phyloP scores from a whole-genome alignment of 805 yeast species.

The Sugiyamaella smithiae region DNA sequence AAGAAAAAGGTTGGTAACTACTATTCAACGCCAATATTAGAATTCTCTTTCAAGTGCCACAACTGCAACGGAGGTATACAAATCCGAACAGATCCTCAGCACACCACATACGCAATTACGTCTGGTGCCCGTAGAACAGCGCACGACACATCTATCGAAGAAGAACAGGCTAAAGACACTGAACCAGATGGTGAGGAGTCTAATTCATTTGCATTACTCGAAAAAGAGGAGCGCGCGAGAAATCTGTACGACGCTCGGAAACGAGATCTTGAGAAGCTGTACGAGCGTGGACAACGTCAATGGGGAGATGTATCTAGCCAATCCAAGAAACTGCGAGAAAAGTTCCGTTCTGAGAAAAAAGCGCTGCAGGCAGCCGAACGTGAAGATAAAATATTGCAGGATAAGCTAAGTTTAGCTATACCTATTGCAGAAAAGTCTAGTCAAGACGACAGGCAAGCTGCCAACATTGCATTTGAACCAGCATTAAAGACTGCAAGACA shows the following conservation, averaged over 20 bases:
- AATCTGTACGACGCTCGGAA: constrained; percentile 10
- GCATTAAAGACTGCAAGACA: background rate
- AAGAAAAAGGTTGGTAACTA: constrained; percentile 31
- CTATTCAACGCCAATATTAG: constrained; percentile 31
- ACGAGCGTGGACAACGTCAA: constrained; percentile 17
- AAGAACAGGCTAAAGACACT: constrained; percentile 1
- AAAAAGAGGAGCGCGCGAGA: constrained; percentile 15
- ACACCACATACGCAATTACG: constrained; percentile 26
- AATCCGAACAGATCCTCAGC: constrained; percentile 35
- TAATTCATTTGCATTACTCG: constrained; percentile 24
- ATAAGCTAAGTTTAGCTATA: constrained; percentile 16
- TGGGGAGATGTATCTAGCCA: constrained; percentile 29
- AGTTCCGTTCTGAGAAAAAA: constrained; percentile 22
- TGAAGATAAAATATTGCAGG: constrained; percentile 13
- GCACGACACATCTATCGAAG: constrained; percentile 13
- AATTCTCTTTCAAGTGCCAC: constrained; percentile 31
- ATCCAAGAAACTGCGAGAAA: constrained; percentile 27
- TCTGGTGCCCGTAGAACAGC: constrained; percentile 25
- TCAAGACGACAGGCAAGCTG: constrained; percentile 8
- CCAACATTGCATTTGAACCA: background rate
- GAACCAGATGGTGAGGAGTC: background rate
- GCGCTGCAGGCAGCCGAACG: constrained; percentile 7
- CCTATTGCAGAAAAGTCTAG: constrained; percentile 10
- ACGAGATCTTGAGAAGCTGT: constrained; percentile 20
- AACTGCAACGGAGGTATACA: constrained; percentile 27